These are phyloP conservation scores for Aspergillus bridgeri DNA, from an alignment of 495 filamentous ascomycete species.

Conservation along the genomic window DNA sequence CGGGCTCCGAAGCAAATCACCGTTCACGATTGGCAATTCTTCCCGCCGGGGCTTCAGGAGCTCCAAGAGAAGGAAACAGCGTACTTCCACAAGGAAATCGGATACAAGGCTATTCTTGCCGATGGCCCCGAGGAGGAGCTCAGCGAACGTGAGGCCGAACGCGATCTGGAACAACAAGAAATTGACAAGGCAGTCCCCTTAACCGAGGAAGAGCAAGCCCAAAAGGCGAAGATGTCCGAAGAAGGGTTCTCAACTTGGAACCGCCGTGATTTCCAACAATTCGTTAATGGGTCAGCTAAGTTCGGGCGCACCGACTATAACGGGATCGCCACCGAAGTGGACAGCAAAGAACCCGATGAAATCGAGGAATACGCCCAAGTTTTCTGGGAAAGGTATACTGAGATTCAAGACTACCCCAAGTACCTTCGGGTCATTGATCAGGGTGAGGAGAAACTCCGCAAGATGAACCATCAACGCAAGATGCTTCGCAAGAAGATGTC, in stretches of 20 bases:
- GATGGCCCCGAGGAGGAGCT: constrained; percentile 84
- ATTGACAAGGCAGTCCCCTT: constrained; percentile 89
- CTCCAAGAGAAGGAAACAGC: constrained; percentile 96
- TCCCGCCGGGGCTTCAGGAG: constrained; percentile 73
- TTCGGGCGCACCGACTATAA: constrained; percentile 83
- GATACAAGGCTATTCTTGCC: constrained; percentile 80
- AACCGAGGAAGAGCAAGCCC: constrained; percentile 82
- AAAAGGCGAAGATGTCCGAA: constrained; percentile 74
- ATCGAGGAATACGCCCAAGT: constrained; percentile 86
- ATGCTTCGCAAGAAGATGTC: constrained; percentile 93
- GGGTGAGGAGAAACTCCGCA: constrained; percentile 83
- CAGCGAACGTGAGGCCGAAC: constrained; percentile 80
- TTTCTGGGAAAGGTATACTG: constrained; percentile 89
- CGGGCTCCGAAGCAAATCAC: constrained; percentile 88
- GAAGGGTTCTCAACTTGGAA: constrained; percentile 95
- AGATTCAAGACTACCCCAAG: constrained; percentile 84
- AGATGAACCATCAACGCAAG: constrained; percentile 87
- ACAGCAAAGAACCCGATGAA: constrained; percentile 82
- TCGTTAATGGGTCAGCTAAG: constrained; percentile 89
- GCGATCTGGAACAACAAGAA: constrained; percentile 80
- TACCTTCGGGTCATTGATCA: constrained; percentile 83
- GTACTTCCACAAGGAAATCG: constrained; percentile 90
- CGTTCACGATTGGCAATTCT: constrained; percentile 98
- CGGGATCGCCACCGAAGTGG: constrained; percentile 83
- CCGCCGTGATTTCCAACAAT: constrained; percentile 95